Evolutionary conservation across 169 alveolate genomes (phyloP), one percentile per base, ranked within the genome.

Genomic region (Eimeria necatrix): DNA sequence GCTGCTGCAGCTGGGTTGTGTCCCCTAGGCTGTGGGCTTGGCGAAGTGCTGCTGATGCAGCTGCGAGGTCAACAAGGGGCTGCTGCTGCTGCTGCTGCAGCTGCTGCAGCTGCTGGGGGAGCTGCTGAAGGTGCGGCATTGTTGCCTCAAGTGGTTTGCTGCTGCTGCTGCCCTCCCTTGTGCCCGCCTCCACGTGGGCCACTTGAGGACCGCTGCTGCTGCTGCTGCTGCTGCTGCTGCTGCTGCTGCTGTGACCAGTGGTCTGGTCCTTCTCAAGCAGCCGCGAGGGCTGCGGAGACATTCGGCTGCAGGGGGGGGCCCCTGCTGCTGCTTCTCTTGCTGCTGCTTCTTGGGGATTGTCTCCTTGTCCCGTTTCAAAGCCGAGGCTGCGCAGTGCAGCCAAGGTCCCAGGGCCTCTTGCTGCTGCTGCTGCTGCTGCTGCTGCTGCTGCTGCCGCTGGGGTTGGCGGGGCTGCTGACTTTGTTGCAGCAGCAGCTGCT

Each of bases 1-100:
- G 81, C 81, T 71, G 81, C 81, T 71, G 81, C 46, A 71, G 81
- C 51, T 71, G 81, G n/a, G 81, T 32, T 32, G 81, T 71, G 49
- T 71, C 81, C 53, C 81, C 81, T 3, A 71, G 51, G 46, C 49
- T 32, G 8, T n/a, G 49, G n/a, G 81, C 81, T 12, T 71, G 81
- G 16, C 81, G 81, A 9, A 71, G 46, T 5, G 81, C 81, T 71
- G 81, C 81, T n/a, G 81, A 4, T 71, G 81, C 81, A 9, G 81
- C 81, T 71, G 81, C 81, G 4, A 71, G 81, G 10, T 71, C 81
- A 5, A 48, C 81, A 32, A 71, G 49, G 5, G 53, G 46, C 49
- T 71, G 81, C 81, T 71, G 81, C 51, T 71, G 81, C 51, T 56
- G 81, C 51, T 71, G 81, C 81, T 5, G 81, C 51, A 7, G 49